A percentile compares a stretch with the other conserved stretches of the same genome.
Conservation (phyloP, 176 grass and related monocot species). For the Triticum timopheevii region DNA sequence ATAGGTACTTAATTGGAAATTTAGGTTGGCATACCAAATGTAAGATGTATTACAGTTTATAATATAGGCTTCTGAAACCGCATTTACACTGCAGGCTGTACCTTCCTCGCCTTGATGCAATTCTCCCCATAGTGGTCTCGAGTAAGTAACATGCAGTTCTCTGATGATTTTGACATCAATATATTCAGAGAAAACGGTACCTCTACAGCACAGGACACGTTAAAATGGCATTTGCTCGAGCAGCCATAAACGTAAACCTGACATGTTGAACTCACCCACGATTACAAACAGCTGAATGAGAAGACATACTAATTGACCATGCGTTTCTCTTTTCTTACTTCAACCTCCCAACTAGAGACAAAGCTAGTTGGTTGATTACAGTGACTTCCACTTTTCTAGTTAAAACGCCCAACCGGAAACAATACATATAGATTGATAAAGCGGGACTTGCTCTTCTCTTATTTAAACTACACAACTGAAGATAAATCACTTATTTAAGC, state of each 20-base stretch:
- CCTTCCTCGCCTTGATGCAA: background rate
- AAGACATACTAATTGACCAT: background rate
- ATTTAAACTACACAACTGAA: background rate
- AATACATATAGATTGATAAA: background rate
- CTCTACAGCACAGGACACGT: too few relatives aligned
- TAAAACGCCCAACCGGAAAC: background rate
- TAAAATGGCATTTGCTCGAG: background rate
- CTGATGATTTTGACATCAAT: too few relatives aligned
- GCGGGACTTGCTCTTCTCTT: background rate
- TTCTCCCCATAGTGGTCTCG: too few relatives aligned
- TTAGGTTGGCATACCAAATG: background rate
- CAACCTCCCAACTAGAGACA: background rate
- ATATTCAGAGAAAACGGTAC: too few relatives aligned
- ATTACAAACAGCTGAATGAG: background rate
- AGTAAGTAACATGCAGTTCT: too few relatives aligned
- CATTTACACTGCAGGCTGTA: too few relatives aligned
- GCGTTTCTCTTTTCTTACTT: background rate
- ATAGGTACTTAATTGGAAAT: background rate
- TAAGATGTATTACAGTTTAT: background rate
- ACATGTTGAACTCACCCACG: background rate
- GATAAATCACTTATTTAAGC: background rate
- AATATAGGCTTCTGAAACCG: background rate
- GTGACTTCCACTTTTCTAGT: background rate
- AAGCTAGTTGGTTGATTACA: background rate
- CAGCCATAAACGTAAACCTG: background rate